Evolutionary conservation across 176 grass and related monocot genomes (phyloP), one percentile per base, ranked within the genome.

Genomic region (Oryza glumipatula): DNA sequence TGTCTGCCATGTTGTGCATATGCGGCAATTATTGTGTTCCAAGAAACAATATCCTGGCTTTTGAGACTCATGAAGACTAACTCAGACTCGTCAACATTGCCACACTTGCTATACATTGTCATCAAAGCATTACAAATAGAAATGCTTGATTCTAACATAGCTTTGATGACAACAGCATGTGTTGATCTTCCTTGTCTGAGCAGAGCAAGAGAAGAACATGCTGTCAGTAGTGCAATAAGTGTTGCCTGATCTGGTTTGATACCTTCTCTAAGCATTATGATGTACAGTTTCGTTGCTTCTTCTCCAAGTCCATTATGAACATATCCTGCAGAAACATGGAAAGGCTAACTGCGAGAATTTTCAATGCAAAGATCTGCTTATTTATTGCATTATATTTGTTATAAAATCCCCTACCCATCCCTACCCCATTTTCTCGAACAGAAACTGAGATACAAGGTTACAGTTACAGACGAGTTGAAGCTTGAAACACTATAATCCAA

Each of bases 91-190:
- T 23, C 38, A 51, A 98, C 88, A 78, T 83, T 85, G 65, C 96
- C 89, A 58, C 93, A 94, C 83, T 92, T 98, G 88, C 88, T 94
- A 69, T 98, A 95, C 96, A 94, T 98, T 67, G 88, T 92, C 68
- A 98, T 90, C 83, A 98, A 89, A 43, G 91, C 87, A 92, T 98
- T 95, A 73, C 85, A 89, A 76, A 98, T 46, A 21, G 91, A 90
- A 1, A 51, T 72, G 44, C 86, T 83, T 74, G 84, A 94, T 83
- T 92, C 82, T 65, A 95, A 77, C 74, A 91, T 81, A 35, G 96
- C 67, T 93, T 98, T 98, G 80, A 92, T 84, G 35, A 91, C 83
- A 76, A 90, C 19, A 78, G 88, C 88, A 87, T 98, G 93, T 65
- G 46, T 87, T 70, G 77, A 82, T 78, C 69, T 94, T 82, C 96